Percentiles rank a stretch among this genome's conserved stretches.
Evolutionary conservation across 192 early-diverging fungal genomes (phyloP).

Genomic region (Funneliformis mosseae): DNA sequence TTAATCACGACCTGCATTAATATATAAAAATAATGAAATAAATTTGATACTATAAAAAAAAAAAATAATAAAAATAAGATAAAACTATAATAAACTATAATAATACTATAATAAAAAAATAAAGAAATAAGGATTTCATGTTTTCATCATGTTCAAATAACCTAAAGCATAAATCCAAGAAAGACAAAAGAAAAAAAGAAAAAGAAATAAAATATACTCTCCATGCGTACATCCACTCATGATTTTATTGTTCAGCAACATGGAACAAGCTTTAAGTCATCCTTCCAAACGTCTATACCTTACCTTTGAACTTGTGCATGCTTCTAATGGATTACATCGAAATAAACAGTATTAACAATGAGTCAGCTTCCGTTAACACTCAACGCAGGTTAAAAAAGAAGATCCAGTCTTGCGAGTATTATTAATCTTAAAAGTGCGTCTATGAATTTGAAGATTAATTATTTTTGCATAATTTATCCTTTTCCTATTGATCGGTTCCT

Average conservation of each 20-base stretch:
- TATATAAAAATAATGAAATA: not conserved
- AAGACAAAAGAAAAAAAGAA: not conserved
- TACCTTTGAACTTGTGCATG: not conserved
- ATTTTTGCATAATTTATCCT: slow-evolving; percentile 1
- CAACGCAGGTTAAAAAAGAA: not conserved
- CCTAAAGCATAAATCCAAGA: not conserved
- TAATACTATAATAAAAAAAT: not conserved
- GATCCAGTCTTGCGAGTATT: not conserved
- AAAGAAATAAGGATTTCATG: not conserved
- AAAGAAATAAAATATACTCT: not conserved
- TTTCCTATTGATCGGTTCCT: not conserved
- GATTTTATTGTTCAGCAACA: not conserved
- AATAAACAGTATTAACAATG: too few species aligned
- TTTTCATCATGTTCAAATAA: not conserved
- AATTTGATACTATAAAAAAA: not conserved
- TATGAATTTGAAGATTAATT: not conserved
- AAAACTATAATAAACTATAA: not conserved
- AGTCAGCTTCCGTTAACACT: not conserved
- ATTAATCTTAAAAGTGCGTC: not conserved
- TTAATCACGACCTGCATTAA: not conserved
- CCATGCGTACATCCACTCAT: not conserved
- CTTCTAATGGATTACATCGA: not conserved
- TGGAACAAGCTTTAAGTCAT: not conserved
- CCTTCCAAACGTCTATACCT: not conserved
- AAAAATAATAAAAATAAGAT: not conserved